Base-by-base conservation (phyloP, 805 yeast genomes). In the Suhomyces pyralidae region DNA sequence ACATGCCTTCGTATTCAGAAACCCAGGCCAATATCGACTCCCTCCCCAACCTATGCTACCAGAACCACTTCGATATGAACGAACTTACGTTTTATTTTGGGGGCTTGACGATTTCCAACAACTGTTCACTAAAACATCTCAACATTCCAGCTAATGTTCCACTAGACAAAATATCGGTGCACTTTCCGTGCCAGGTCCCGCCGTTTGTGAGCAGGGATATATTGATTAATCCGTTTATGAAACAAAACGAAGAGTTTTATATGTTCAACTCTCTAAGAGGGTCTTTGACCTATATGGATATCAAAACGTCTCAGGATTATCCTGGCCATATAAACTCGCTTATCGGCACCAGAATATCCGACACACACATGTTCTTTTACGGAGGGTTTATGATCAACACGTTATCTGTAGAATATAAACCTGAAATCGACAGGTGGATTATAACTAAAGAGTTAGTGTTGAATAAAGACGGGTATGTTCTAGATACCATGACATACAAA, bases 311-410 rank as follows among this genome's bases (percentile, higher is more conserved):
- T 2, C 81, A 80, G 2, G 77, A 75, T 44, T 60, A 73, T 5
- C 90, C 91, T 0, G 79, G 81, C 3, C 78, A 84, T 2, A 60
- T 85, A 17, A 61, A 80, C 44, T 77, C 82, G 51, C 69, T 82
- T 63, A 60, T 75, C 5, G 75, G 80, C 15, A 72, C 81, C 7
- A 73, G 68, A 51, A 68, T 87, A 4, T 80, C 88, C 4, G 71
- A 76, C n/a, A 67, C 82, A 36, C 84, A 84, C 59, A 74, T 83
- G 14, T 76, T 86, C 56, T 77, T 79, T 53, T 85, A 81, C 61
- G 96, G 93, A n/a, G 96, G 94, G 0, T 81, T 85, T 62, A 80
- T 79, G 50, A 51, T 74, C 19, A 54, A 57, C 22, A 60, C 60
- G 15, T 64, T 60, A 10, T 58, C 66, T 1, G 67, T 65, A 7